Evolutionary conservation across 257 asterid species (phyloP), one percentile per base, ranked within the genome.

Genomic region (Anisodus acutangulus): DNA sequence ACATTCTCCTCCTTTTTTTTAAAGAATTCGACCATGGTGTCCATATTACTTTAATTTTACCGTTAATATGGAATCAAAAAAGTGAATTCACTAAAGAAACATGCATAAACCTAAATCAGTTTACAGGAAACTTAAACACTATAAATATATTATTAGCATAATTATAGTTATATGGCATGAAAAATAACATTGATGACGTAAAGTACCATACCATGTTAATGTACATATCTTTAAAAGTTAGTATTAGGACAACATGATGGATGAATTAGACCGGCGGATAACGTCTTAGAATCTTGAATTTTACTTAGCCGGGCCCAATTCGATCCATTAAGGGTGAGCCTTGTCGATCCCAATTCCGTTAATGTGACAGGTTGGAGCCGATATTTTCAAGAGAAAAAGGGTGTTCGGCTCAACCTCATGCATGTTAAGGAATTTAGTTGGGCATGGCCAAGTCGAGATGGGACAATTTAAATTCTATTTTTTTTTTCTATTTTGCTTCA

Each of bases 1-100:
- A 22, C 47, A 51, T 51, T 51, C 37, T 51, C 63, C 26, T 51
- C 22, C 81, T 76, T 76, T 76, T 76, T 76, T 74, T 51, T 12
- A 49, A 76, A 47, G 63, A 76, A 76, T 12, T 76, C 81, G 47
- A 51, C 81, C 63, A 76, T 76, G 43, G 81, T 76, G 45, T 51
- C 81, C 81, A 10, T 76, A 8, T 26, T 51, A 12, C 81, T 76
- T 51, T 51, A 51, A 74, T 76, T 76, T 26, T 76, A 76, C 22
- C 81, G 63, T 76, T 76, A 51, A 45, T 12, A 22, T 51, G 63
- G 26, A 76, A 6, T 51, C 39, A 13, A 7, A 12, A 17, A 26
- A 76, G 81, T 12, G 26, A 26, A n/a, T 76, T 76, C 63, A 76
- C 12, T 22, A 76, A 49, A 74, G 41, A 74, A 26, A 4, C 16